Conservation (phyloP, 495 filamentous ascomycete genomes). For the Podospora pseudocomata region DNA sequence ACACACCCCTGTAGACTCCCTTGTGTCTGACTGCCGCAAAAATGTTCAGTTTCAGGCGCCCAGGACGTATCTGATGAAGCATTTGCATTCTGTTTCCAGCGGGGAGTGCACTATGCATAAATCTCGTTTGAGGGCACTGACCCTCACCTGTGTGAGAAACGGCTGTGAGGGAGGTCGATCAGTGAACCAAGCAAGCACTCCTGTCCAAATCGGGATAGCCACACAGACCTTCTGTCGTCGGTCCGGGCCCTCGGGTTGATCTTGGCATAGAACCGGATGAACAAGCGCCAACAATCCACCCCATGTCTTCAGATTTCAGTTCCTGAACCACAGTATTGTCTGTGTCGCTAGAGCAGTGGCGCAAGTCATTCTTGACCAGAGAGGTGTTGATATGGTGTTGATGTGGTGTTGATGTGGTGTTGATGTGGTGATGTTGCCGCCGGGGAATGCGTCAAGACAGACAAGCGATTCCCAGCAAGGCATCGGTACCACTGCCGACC, state of each 20-base stretch:
- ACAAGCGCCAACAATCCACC: neutral
- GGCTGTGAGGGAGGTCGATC: slow-evolving; percentile 24
- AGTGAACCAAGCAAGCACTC: slow-evolving; percentile 24
- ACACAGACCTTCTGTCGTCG: slow-evolving; percentile 17
- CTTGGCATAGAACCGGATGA: slow-evolving; percentile 13
- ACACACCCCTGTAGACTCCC: slow-evolving; percentile 1
- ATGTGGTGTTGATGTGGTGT: neutral
- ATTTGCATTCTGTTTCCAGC: neutral
- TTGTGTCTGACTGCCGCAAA: neutral
- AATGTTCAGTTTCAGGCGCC: neutral
- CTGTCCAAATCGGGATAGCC: slow-evolving; percentile 28
- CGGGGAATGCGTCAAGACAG: neutral
- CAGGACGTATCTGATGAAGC: neutral
- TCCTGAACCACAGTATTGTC: neutral
- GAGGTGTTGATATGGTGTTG: neutral
- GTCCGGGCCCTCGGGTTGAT: slow-evolving; percentile 19
- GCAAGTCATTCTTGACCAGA: neutral
- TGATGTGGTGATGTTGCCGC: neutral
- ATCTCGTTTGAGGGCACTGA: slow-evolving; percentile 23
- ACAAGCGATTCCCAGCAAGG: neutral
- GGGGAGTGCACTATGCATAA: slow-evolving; percentile 13
- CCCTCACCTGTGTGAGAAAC: slow-evolving; percentile 18
- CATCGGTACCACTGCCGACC: neutral
- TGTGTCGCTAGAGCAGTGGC: neutral
- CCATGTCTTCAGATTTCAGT: neutral